Evolutionary conservation across 2,329 filamentous ascomycete species (phyloP).

Genomic region (Diaporthe sp.): DNA sequence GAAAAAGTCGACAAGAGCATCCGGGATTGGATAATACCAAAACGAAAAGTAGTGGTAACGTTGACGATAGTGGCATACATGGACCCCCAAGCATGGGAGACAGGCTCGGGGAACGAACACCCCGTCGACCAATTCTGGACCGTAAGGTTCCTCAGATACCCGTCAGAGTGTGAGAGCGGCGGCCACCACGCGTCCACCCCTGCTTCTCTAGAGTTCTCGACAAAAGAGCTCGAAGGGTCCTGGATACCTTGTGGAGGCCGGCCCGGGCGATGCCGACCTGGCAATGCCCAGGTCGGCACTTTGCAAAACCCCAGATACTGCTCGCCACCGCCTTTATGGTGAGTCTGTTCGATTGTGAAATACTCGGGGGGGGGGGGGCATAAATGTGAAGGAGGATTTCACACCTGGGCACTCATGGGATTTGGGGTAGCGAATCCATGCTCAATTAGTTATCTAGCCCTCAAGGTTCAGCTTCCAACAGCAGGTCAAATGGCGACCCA

Average conservation of each 20-base stretch:
- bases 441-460: too few species aligned
- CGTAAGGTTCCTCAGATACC: conserved; percentile 39
- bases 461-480: neutral
- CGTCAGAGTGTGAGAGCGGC: neutral
- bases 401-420: conserved; percentile 41
- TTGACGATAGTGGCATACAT: conserved; percentile 43
- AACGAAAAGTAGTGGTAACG: conserved; percentile 39
- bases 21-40: conserved; percentile 38
- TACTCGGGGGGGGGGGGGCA: conserved; percentile 37
- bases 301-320: conserved; percentile 45
- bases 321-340: conserved; percentile 35
- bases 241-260: conserved; percentile 46
- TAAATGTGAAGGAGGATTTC: conserved; percentile 39
- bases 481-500: neutral
- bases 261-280: too few species aligned
- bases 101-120: conserved; percentile 36
- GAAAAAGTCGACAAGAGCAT: conserved; percentile 34
- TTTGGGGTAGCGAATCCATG: too few species aligned
- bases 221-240: conserved; percentile 42
- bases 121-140: conserved; percentile 42
- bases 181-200: neutral
- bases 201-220: conserved; percentile 37
- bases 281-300: conserved; percentile 43
- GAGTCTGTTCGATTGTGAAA: conserved; percentile 38
- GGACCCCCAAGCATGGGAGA: conserved; percentile 40